phyloP scores from a whole-genome alignment of 106 monocot genomes.

The Posidonia australis region DNA sequence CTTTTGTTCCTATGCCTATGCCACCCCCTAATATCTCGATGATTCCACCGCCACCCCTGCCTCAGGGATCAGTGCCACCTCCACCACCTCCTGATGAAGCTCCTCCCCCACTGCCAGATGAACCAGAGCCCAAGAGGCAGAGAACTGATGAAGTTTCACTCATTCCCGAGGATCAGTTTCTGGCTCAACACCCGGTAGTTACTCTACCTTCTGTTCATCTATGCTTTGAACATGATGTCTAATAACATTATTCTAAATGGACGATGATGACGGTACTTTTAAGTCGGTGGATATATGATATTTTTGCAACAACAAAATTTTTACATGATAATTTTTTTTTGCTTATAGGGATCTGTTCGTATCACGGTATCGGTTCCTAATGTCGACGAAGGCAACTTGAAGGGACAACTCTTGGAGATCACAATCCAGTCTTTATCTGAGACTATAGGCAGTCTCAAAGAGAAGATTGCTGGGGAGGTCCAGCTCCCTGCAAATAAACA shows the following conservation, averaged over 20 bases:
- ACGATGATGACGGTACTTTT: too few relatives aligned
- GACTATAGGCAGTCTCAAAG: conserved; percentile 81
- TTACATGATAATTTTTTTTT: conserved; percentile 12
- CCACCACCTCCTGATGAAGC: conserved; percentile 92
- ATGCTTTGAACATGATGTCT: background rate
- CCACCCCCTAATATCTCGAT: conserved; percentile 40
- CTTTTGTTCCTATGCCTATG: conserved; percentile 42
- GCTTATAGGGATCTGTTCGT: conserved; percentile 53
- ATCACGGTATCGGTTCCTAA: conserved; percentile 87
- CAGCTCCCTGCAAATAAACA: conserved; percentile 98
- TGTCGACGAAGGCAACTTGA: conserved; percentile 91
- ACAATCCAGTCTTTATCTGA: conserved; percentile 73
- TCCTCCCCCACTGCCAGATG: conserved; percentile 86
- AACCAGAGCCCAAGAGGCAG: conserved; percentile 94
- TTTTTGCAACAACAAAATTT: background rate
- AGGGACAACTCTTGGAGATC: conserved; percentile 82
- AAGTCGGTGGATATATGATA: background rate
- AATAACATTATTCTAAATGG: background rate
- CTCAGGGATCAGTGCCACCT: conserved; percentile 48
- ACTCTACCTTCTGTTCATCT: background rate
- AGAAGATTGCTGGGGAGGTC: conserved; percentile 93
- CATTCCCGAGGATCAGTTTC: conserved; percentile 89
- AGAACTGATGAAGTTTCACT: conserved; percentile 67
- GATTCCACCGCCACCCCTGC: conserved; percentile 42
- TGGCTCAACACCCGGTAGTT: conserved; percentile 85